Base-by-base conservation (phyloP, 1,284 basidiomycete genomes). In the Sanghuangporus weigelae region DNA sequence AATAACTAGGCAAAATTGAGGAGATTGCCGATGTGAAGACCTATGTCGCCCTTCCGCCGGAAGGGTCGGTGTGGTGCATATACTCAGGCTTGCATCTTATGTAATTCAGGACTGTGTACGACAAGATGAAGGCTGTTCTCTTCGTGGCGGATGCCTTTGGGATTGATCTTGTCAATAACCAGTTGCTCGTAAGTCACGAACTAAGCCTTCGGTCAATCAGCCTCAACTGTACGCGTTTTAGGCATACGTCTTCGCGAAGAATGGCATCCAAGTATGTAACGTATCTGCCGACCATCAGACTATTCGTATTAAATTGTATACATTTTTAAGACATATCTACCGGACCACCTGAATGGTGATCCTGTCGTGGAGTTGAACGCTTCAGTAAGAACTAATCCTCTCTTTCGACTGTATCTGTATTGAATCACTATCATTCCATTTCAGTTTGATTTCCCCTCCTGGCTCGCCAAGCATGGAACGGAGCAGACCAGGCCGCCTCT, bases 211-310 rank as follows among this genome's bases (percentile, higher is more conserved):
- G 38, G 4, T 21, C 26, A 23, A 5, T 6, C 11, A 21, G 14
- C 39, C 12, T 21, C 21, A 36, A 49, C 5, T n/a, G 42, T 44
- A 44, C 19, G 12, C n/a, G 42, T 21, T 54, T 21, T 31, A 66
- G 39, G 84, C 79, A 12, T 91, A 93, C 69, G 86, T 84, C 70
- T 92, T 87, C 74, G 89, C 90, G 16, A 77, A 77, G 35, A 87
- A 89, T 67, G 90, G 90, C 11, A 88, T 83, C 79, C 84, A 84
- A 73, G 83, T 84, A 64, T 35, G 71, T 63, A 35, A n/a, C 10
- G 7, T 38, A 1, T 5, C 36, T 14, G 12, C 10, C 40, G 3
- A 21, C 35, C n/a, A n/a, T 31, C 63, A 26, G 46, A 19, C 35
- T 50, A 36, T 19, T 21, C n/a, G 16, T 19, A 14, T 23, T 26